These are phyloP conservation scores for Plasmodium relictum DNA, from an alignment of 169 alveolate species.

Conservation along the genomic window DNA sequence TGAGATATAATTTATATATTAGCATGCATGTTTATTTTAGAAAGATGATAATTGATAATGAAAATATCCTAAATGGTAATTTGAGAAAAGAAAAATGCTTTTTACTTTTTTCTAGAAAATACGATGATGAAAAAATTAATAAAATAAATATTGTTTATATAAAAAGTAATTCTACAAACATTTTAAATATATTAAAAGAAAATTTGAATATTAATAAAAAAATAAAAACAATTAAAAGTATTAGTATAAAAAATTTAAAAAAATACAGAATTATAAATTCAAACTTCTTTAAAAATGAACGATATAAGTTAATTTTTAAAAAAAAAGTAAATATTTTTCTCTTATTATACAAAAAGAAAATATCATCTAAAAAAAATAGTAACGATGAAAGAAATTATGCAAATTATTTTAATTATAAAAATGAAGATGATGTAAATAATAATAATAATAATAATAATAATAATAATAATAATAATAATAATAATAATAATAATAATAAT, in stretches of 20 bases:
- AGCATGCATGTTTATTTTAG: too few species aligned
- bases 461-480: background rate
- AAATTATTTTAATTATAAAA: background rate
- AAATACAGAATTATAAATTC: background rate
- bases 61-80: background rate
- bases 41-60: background rate
- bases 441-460: background rate
- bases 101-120: too few species aligned
- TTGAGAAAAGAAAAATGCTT: too few species aligned
- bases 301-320: background rate
- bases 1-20: too few species aligned
- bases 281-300: background rate
- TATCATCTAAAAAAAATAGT: too few species aligned
- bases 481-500: background rate
- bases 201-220: background rate
- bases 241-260: background rate
- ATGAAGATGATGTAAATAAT: background rate
- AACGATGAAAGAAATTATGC: background rate
- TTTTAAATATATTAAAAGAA: background rate
- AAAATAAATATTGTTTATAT: too few species aligned
- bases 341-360: too few species aligned
- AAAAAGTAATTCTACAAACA: too few species aligned
- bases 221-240: background rate
- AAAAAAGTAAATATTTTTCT: background rate
- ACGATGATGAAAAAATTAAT: too few species aligned